These are phyloP conservation scores for Chalciporus chontae DNA, from an alignment of 768 basidiomycete genomes.

Conservation along the genomic window DNA sequence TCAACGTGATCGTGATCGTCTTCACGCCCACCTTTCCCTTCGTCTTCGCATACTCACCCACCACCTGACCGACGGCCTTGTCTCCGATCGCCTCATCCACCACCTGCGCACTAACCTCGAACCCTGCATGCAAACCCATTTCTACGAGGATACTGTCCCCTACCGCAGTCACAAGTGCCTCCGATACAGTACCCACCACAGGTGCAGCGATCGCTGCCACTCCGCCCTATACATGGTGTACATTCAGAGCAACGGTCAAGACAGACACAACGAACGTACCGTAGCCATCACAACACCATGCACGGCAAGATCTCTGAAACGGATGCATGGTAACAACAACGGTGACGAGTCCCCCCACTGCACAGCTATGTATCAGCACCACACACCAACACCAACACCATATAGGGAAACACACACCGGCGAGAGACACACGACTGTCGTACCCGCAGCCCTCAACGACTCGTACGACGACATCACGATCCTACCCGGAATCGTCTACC, in stretches of 20 bases:
- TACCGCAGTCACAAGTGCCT: slow-evolving; percentile 45
- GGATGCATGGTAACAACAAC: slow-evolving; percentile 57
- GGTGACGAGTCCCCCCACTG: slow-evolving; percentile 68
- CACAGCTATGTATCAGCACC: neutral
- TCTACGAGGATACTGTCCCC: slow-evolving; percentile 60
- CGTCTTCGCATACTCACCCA: slow-evolving; percentile 50
- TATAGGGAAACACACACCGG: slow-evolving; percentile 39
- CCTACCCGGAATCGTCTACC: slow-evolving; percentile 56
- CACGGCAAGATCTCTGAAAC: slow-evolving; percentile 59
- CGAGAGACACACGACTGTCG: slow-evolving; percentile 56
- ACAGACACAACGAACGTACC: slow-evolving; percentile 33
- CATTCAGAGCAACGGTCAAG: neutral
- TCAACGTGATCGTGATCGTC: slow-evolving; percentile 54
- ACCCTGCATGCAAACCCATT: slow-evolving; percentile 51
- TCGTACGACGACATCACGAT: slow-evolving; percentile 65
- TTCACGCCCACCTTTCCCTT: slow-evolving; percentile 59
- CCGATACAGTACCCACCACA: slow-evolving; percentile 53
- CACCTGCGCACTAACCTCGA: slow-evolving; percentile 45
- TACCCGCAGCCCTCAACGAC: slow-evolving; percentile 56
- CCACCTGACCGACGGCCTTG: slow-evolving; percentile 42
- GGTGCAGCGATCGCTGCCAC: slow-evolving; percentile 44
- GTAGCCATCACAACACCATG: slow-evolving; percentile 61
- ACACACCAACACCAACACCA: neutral
- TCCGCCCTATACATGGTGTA: slow-evolving; percentile 31
- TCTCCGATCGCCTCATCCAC: slow-evolving; percentile 53